phyloP scores from a whole-genome alignment of 495 filamentous ascomycete genomes.

The Penicillium turbatum region DNA sequence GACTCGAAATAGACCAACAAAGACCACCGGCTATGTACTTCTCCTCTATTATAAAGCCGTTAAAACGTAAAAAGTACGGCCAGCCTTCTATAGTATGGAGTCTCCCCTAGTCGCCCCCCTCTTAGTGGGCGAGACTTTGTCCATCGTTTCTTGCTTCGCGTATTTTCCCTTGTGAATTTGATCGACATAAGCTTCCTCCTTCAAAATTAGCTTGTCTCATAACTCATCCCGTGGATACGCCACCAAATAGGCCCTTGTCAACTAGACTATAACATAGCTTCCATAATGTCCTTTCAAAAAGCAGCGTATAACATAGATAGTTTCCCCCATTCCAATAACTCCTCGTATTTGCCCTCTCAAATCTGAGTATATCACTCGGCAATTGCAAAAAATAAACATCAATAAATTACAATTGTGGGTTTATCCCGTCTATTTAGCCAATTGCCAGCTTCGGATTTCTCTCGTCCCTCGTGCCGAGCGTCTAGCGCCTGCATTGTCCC shows the following conservation, averaged over 20 bases:
- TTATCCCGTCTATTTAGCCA: neutral
- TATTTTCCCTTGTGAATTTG: neutral
- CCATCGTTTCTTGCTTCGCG: neutral
- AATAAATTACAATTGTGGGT: too few relatives aligned
- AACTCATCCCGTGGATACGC: neutral
- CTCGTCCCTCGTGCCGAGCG: neutral
- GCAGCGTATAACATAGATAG: neutral
- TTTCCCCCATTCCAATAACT: too few relatives aligned
- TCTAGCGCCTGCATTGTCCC: neutral
- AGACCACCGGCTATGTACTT: neutral
- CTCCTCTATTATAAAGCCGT: constrained; percentile 3
- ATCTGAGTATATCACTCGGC: too few relatives aligned
- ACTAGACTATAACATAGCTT: too few relatives aligned
- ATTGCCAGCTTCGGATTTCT: neutral
- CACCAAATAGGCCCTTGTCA: neutral
- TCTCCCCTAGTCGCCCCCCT: neutral
- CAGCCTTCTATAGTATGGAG: neutral
- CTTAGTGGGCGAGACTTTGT: too few relatives aligned
- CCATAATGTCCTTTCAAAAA: neutral
- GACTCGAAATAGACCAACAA: neutral
- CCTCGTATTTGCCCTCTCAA: too few relatives aligned
- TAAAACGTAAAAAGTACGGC: neutral
- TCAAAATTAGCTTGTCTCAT: neutral
- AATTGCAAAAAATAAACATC: too few relatives aligned
- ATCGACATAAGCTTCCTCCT: constrained; percentile 3